Conservation (phyloP, 306 rosid genomes). For the Sindora glabra region DNA sequence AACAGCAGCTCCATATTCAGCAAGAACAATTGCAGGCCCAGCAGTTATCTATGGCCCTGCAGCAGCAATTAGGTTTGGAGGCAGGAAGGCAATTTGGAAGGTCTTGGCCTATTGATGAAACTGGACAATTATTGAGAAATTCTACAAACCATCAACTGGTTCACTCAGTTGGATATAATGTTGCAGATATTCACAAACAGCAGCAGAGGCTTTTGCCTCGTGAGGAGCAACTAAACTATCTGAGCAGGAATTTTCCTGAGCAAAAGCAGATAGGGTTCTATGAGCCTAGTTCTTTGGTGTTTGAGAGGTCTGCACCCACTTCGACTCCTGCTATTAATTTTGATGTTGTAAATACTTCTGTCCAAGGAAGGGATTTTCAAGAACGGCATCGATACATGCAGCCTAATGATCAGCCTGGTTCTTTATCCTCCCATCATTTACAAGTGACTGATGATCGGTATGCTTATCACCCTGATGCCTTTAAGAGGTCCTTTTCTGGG, state of each 20-base stretch:
- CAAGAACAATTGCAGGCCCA: constrained; percentile 52
- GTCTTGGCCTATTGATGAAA: constrained; percentile 39
- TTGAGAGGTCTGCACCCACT: constrained; percentile 50
- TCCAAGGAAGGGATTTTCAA: too few species aligned
- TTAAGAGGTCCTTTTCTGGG: constrained; percentile 33
- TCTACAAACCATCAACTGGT: constrained; percentile 40
- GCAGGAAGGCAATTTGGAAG: constrained; percentile 49
- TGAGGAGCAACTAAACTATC: constrained; percentile 50
- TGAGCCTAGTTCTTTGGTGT: constrained; percentile 41
- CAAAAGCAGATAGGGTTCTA: constrained; percentile 42
- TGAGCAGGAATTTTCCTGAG: constrained; percentile 42
- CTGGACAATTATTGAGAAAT: constrained; percentile 42
- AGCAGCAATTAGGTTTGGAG: constrained; percentile 50
- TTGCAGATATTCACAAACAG: constrained; percentile 48
- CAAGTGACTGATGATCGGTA: constrained; percentile 36
- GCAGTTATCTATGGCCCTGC: constrained; percentile 47
- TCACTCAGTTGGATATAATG: constrained; percentile 34
- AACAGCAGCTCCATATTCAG: constrained; percentile 44
- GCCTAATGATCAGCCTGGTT: constrained; percentile 29
- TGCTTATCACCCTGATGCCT: constrained; percentile 29
- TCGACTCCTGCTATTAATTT: constrained; percentile 25
- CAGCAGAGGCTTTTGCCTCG: constrained; percentile 45
- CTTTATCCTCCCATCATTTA: constrained; percentile 33
- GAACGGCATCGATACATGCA: constrained; percentile 30
- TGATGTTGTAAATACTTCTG: constrained; percentile 10